Evolutionary conservation across 768 basidiomycete species (phyloP), one percentile per base, ranked within the genome.

Genomic region (Boletus rubroflammeus): DNA sequence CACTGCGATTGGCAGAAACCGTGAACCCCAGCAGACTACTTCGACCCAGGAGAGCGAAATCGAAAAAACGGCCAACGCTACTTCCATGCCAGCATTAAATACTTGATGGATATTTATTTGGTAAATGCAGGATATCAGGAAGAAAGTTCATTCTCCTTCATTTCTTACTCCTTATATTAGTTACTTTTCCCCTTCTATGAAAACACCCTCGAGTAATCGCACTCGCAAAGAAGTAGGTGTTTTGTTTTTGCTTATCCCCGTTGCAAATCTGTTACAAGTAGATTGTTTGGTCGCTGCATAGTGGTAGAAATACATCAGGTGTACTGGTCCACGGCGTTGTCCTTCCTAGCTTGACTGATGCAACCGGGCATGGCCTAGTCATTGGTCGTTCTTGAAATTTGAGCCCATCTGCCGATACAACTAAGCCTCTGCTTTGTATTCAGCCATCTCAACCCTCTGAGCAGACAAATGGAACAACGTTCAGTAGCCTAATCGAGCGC

Each of bases 1-100:
- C 62, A 26, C 42, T 25, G 62, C 68, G 7, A 53, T 62, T 0
- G 57, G 63, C 17, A 73, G 74, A n/a, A 66, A 55, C 14, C 68
- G 73, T 38, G 75, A 76, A 56, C 68, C 71, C 26, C 65, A 60
- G 7, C 76, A 75, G 25, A 59, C 58, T 2, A 1, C 28, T 8
- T 63, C 64, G 13, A 61, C 44, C 31, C 66, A 60, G 15, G 67
- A 61, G 55, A 70, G 70, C 44, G 66, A 67, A 5, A 56, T 46
- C 0, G 70, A 70, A 54, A 72, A 70, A 48, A 43, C 19, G 34
- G 2, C 46, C 32, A 50, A 54, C 6, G 34, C 11, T 3, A 38
- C 13, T 11, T 29, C 64, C 9, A 44, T 43, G 23, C 49, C 57
- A 3, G 47, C 55, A 13, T 5, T 56, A 3, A 42, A 6, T 1